phyloP scores from a whole-genome alignment of 2,329 filamentous ascomycete species.

The Ceratocystis huliohia region DNA sequence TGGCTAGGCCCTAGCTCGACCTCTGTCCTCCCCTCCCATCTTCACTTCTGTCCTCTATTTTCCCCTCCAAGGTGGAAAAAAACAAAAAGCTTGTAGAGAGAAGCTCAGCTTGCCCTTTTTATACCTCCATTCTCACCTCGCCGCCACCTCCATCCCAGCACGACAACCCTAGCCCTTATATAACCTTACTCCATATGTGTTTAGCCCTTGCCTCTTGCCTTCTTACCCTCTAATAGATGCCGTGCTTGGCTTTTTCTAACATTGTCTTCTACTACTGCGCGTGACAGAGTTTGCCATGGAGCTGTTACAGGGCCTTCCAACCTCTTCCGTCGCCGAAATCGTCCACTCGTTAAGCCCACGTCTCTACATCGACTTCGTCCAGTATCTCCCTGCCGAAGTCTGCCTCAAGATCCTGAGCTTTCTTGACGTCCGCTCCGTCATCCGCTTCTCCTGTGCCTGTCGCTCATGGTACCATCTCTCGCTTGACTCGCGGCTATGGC shows the following conservation, averaged over 20 bases:
- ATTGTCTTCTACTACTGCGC: background rate
- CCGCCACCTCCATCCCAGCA: too few species aligned
- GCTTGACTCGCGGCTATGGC: constrained; percentile 76
- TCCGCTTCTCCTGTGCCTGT: constrained; percentile 67
- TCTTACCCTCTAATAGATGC: background rate
- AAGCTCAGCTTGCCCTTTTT: too few species aligned
- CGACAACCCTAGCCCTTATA: too few species aligned
- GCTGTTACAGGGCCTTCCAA: constrained; percentile 65
- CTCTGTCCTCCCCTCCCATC: too few species aligned
- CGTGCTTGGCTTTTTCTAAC: constrained; percentile 2
- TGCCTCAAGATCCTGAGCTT: constrained; percentile 81
- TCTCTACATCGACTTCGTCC: constrained; percentile 84
- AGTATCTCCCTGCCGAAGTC: constrained; percentile 76
- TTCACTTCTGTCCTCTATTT: too few species aligned
- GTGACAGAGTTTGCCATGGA: constrained; percentile 63
- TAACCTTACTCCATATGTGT: background rate
- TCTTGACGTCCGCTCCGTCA: constrained; percentile 66
- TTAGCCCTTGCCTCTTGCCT: background rate
- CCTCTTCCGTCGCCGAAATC: constrained; percentile 65
- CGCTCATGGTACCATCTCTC: constrained; percentile 71
- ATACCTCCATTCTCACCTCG: too few species aligned
- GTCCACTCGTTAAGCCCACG: constrained; percentile 69
- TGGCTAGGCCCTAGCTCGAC: too few species aligned
- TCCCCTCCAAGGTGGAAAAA: too few species aligned
- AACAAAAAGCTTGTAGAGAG: too few species aligned